phyloP scores from a whole-genome alignment of 2,329 filamentous ascomycete genomes.

The Ophiosphaerella narmari region DNA sequence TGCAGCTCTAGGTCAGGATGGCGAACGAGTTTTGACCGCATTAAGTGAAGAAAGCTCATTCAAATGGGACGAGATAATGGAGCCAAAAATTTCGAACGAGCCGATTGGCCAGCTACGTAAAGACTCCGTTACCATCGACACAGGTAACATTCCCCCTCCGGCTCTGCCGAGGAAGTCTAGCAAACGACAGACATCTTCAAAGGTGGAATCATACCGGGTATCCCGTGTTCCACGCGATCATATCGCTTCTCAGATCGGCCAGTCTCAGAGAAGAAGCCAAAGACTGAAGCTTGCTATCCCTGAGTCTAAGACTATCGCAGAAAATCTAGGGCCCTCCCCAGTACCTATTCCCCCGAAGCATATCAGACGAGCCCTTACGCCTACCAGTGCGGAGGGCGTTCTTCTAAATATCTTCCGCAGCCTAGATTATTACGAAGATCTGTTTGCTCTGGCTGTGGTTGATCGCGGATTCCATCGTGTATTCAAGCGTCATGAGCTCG shows the following conservation, averaged over 20 bases:
- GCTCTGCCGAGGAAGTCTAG: constrained; percentile 49
- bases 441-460: constrained; percentile 59
- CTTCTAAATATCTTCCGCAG: constrained; percentile 57
- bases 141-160: constrained; percentile 28
- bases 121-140: constrained; percentile 14
- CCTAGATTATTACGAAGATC: constrained; percentile 57
- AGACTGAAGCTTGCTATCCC: constrained; percentile 33
- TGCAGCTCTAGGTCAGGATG: constrained; percentile 46
- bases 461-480: constrained; percentile 62
- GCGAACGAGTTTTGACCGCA: constrained; percentile 17
- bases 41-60: constrained; percentile 31
- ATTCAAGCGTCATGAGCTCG: constrained; percentile 62
- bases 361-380: constrained; percentile 44
- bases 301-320: constrained; percentile 21
- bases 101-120: constrained; percentile 10
- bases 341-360: constrained; percentile 19
- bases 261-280: constrained; percentile 20
- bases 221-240: constrained; percentile 34
- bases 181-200: constrained; percentile 42
- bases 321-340: constrained; percentile 27
- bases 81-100: constrained; percentile 7
- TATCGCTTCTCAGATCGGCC: constrained; percentile 36
- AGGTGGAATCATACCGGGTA: constrained; percentile 19
- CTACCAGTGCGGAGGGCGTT: constrained; percentile 54
- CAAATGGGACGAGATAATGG: constrained; percentile 22